A percentile compares a stretch with the other conserved stretches of the same genome.
These are phyloP conservation scores for Pterocarpus macrocarpus DNA, from an alignment of 306 rosid species.

Conservation along the genomic window DNA sequence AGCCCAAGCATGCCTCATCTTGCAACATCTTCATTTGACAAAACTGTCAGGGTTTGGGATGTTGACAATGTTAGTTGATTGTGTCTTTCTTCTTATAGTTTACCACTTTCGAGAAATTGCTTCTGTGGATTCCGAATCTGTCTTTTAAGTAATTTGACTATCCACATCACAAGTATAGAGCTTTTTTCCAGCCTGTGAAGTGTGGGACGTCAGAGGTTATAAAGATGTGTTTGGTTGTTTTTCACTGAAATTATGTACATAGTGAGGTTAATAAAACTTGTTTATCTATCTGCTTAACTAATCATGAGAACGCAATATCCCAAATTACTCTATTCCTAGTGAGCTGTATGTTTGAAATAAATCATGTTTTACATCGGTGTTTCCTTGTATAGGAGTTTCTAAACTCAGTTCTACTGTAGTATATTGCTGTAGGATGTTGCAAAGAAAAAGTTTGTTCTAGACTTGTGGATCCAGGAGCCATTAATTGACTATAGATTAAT, in stretches of 20 bases:
- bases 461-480: background rate
- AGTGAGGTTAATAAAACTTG: background rate
- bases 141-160: slow-evolving; percentile 14
- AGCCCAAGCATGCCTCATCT: slow-evolving; percentile 96
- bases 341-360: slow-evolving; percentile 9
- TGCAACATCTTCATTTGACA: slow-evolving; percentile 97
- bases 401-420: background rate
- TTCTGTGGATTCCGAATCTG: slow-evolving; percentile 26
- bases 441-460: background rate
- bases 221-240: background rate
- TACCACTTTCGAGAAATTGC: background rate
- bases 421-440: background rate
- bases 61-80: slow-evolving; percentile 84
- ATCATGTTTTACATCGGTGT: background rate
- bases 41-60: slow-evolving; percentile 99
- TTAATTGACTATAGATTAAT: slow-evolving; percentile 7
- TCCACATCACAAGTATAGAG: slow-evolving; percentile 1
- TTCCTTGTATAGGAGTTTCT: background rate
- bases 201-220: background rate
- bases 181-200: background rate
- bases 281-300: background rate
- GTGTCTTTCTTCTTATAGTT: slow-evolving; percentile 13
- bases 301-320: background rate
- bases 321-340: background rate
- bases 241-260: slow-evolving; percentile 1